phyloP scores from a whole-genome alignment of 108 stramenopile species.

The Hondaea fermentalgiana region DNA sequence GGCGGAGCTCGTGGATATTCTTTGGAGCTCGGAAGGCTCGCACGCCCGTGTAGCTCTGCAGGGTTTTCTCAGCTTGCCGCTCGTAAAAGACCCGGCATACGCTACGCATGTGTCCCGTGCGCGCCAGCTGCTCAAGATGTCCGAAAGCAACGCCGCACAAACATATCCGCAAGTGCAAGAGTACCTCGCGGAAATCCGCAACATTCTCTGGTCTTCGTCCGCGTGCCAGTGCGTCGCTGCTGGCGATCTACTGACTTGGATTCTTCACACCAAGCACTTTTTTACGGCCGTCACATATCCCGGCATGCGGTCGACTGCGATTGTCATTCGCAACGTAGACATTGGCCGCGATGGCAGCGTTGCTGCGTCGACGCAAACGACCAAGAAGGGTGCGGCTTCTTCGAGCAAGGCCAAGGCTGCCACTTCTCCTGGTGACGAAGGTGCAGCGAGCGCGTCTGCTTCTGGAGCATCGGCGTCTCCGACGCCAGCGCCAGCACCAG shows the following conservation, averaged over 20 bases:
- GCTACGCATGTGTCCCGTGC: background rate
- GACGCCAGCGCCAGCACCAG: no score
- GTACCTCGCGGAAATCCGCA: background rate
- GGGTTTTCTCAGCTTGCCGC: background rate
- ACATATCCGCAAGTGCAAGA: background rate
- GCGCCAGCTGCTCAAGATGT: background rate
- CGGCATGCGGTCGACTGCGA: background rate
- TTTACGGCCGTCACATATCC: background rate
- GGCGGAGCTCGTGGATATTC: background rate
- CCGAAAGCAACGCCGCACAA: no score
- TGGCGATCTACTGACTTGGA: background rate
- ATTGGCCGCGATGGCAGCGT: background rate
- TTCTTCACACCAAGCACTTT: background rate
- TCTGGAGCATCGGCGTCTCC: no score
- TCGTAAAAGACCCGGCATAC: background rate
- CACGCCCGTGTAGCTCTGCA: background rate
- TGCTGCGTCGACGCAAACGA: background rate
- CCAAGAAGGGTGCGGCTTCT: background rate
- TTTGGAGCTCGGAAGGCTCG: background rate
- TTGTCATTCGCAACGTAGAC: slow-evolving; percentile 7
- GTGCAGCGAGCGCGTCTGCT: no score
- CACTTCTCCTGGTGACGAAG: no score
- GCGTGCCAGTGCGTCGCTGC: background rate
- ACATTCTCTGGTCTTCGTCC: background rate
- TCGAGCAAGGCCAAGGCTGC: background rate